Conservation (phyloP, 2,329 filamentous ascomycete genomes). For the Fonsecaea nubica region DNA sequence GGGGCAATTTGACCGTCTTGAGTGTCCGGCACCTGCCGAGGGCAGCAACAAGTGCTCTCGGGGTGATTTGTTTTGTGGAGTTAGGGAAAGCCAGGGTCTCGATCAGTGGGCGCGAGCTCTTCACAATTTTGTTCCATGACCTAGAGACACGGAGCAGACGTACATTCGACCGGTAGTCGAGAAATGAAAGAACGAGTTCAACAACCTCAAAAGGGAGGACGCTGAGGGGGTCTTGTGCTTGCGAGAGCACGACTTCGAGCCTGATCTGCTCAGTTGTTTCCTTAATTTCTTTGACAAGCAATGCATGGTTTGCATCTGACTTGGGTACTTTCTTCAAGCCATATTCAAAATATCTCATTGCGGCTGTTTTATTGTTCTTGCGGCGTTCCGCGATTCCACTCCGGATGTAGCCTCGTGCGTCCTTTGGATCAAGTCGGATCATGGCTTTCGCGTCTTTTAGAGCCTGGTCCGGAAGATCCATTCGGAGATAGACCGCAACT, state of each 20-base stretch:
- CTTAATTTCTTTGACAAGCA: constrained; percentile 25
- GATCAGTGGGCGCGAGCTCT: constrained; percentile 57
- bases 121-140: constrained; percentile 61
- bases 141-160: constrained; percentile 61
- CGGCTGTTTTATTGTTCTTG: constrained; percentile 59
- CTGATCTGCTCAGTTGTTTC: constrained; percentile 56
- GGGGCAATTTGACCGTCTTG: constrained; percentile 43
- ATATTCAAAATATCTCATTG: constrained; percentile 63
- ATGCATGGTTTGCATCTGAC: constrained; percentile 40
- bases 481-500: constrained; percentile 51
- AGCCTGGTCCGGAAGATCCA: constrained; percentile 58
- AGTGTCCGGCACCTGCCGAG: constrained; percentile 47
- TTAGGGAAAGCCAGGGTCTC: constrained; percentile 59
- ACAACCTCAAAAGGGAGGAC: constrained; percentile 62
- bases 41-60: constrained; percentile 42
- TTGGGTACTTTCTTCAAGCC: constrained; percentile 61
- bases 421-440: constrained; percentile 58
- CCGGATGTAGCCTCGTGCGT: constrained; percentile 65
- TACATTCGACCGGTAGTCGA: constrained; percentile 60
- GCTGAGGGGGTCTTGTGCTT: constrained; percentile 57
- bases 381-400: constrained; percentile 56
- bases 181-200: constrained; percentile 57
- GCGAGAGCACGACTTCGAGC: constrained; percentile 41
- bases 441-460: constrained; percentile 64
- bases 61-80: constrained; percentile 51